A percentile compares a stretch with the other conserved stretches of the same genome.
phyloP scores from a whole-genome alignment of 306 rosid species.

The Benincasa hispida region DNA sequence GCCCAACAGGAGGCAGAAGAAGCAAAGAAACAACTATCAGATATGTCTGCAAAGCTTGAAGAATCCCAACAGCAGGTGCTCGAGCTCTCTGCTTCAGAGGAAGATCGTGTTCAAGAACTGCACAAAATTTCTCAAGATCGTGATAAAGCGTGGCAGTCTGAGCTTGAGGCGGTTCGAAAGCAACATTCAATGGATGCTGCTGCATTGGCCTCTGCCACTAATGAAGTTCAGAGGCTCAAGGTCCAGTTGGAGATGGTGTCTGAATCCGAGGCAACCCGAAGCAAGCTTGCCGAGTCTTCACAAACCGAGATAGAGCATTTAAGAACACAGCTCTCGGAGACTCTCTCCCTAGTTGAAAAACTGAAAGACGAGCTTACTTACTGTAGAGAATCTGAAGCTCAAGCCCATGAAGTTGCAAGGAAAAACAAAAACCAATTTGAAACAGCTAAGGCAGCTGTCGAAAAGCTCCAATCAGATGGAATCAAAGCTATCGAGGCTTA shows the following conservation, averaged over 20 bases:
- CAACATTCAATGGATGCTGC: slow-evolving; percentile 86
- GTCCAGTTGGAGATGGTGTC: slow-evolving; percentile 55
- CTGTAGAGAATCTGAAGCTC: slow-evolving; percentile 57
- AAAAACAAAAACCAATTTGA: slow-evolving; percentile 52
- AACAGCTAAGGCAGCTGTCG: slow-evolving; percentile 39
- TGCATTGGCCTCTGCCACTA: slow-evolving; percentile 59
- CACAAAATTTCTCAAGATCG: slow-evolving; percentile 71
- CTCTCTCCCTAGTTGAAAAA: slow-evolving; percentile 46
- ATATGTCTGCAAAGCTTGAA: slow-evolving; percentile 47
- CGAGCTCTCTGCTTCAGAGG: slow-evolving; percentile 68
- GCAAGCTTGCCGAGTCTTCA: slow-evolving; percentile 41
- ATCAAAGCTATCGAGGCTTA: slow-evolving; percentile 33
- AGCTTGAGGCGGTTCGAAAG: slow-evolving; percentile 74
- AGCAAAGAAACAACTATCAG: slow-evolving; percentile 41
- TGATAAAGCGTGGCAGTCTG: slow-evolving; percentile 86
- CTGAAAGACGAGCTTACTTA: slow-evolving; percentile 44
- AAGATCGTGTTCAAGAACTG: slow-evolving; percentile 59
- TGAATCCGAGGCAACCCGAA: slow-evolving; percentile 38
- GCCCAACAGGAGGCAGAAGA: slow-evolving; percentile 65
- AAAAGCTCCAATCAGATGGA: slow-evolving; percentile 38
- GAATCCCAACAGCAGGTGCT: slow-evolving; percentile 59
- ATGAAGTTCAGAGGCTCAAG: slow-evolving; percentile 78
- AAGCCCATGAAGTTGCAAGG: slow-evolving; percentile 33
- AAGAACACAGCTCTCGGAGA: slow-evolving; percentile 50
- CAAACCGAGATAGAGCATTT: slow-evolving; percentile 43